Base-by-base conservation (phyloP, 2,329 filamentous ascomycete genomes). In the Zalaria obscura region DNA sequence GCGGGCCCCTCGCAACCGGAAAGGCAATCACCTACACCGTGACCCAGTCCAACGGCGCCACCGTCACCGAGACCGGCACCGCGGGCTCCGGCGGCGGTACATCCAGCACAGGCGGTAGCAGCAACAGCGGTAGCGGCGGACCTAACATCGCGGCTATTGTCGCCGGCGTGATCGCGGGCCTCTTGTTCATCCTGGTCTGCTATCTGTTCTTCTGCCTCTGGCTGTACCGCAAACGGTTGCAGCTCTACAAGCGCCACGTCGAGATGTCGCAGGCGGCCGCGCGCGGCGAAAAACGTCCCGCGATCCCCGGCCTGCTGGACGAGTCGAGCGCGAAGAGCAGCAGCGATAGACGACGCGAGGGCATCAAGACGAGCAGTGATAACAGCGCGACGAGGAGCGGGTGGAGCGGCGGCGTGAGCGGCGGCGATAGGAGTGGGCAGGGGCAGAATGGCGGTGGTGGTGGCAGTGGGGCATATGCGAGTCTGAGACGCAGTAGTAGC, bases 181-280 rank as follows among this genome's bases (percentile, higher is more conserved):
- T 79, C 3, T 67, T 82, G 4, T 74, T 75, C 38, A 50, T 81
- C 11, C 52, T 76, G 0, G 78, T 77, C 2, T 62, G 65, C 2
- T 84, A 83, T 55, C 69, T 83, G 8, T 78, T 75, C 36, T 84
- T 81, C 65, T 83, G 78, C 59, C 71, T 74, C 11, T 85, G 78
- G 74, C 64, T 87, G 5, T 86, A 86, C 64, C 71, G 80, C 27
- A 77, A 78, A 38, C 80, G 83, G 56, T 71, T 86, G 10, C 60
- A 65, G 27, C 72, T 82, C 6, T 87, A 85, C 66, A 78, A 80
- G 59, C 66, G 72, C 29, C 81, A 86, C 54, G 72, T 83, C 28
- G 75, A 76, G 1, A 72, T 80, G 52, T 66, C 73, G 2, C 79
- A 83, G 52, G 68, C 72, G 3, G 73, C 75, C 39, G 62, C 63